phyloP scores from a whole-genome alignment of 1,284 basidiomycete species.

The Ceratobasidium sp. region DNA sequence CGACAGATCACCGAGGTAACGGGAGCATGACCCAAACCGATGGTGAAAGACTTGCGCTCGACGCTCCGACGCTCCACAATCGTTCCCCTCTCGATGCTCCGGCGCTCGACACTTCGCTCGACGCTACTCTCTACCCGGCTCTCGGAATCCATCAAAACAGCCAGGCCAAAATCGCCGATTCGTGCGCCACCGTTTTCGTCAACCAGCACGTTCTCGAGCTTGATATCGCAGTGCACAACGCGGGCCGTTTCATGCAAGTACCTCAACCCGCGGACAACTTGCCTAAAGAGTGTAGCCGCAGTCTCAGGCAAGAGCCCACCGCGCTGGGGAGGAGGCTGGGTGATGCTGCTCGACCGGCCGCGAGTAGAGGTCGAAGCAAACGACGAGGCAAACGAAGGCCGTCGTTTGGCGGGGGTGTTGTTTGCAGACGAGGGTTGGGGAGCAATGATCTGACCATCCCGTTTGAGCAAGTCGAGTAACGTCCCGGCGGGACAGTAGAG shows the following conservation, averaged over 20 bases:
- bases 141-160: slow-evolving; percentile 61
- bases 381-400: slow-evolving; percentile 29
- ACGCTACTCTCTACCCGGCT: background rate
- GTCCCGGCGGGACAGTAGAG: slow-evolving; percentile 84
- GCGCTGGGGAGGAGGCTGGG: slow-evolving; percentile 58
- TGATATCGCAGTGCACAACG: slow-evolving; percentile 90
- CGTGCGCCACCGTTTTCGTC: slow-evolving; percentile 82
- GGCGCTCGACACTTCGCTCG: slow-evolving; percentile 14
- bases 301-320: slow-evolving; percentile 63
- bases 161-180: slow-evolving; percentile 85
- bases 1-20: slow-evolving; percentile 3
- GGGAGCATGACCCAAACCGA: slow-evolving; percentile 31
- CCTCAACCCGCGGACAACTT: slow-evolving; percentile 83
- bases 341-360: slow-evolving; percentile 20
- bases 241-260: slow-evolving; percentile 83
- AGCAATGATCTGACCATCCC: slow-evolving; percentile 58
- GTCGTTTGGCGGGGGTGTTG: slow-evolving; percentile 13
- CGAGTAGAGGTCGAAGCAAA: slow-evolving; percentile 11
- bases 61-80: slow-evolving; percentile 6
- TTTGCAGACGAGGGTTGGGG: background rate
- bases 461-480: slow-evolving; percentile 81
- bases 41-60: background rate
- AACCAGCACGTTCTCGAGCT: slow-evolving; percentile 94
- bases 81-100: slow-evolving; percentile 5
- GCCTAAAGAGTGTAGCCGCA: slow-evolving; percentile 86